Conservation (phyloP, 2,329 filamentous ascomycete species). For the Fonsecaea pedrosoi region DNA sequence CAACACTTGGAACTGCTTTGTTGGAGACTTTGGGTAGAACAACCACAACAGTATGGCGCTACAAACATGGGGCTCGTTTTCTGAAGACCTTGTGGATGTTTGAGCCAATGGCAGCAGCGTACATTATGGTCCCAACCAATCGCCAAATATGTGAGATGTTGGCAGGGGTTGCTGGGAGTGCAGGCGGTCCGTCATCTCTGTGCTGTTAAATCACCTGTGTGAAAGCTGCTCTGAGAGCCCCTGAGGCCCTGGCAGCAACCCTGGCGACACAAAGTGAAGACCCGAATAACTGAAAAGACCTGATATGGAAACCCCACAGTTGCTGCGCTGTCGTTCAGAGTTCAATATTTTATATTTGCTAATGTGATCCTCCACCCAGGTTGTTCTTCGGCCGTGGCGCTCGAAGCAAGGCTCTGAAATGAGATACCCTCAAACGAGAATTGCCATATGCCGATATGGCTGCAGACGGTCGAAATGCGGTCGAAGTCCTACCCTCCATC, state of each 20-base stretch:
- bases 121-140: constrained; percentile 24
- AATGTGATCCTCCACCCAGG: not conserved
- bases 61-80: constrained; percentile 36
- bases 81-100: constrained; percentile 16
- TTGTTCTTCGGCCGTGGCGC: not conserved
- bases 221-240: constrained; percentile 10
- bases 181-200: constrained; percentile 5
- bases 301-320: constrained; percentile 19
- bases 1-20: constrained; percentile 12
- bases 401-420: not conserved
- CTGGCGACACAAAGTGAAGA: constrained; percentile 34
- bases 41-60: constrained; percentile 23
- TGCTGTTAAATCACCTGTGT: constrained; percentile 2
- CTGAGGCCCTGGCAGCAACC: constrained; percentile 19
- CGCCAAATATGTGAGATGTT: not conserved
- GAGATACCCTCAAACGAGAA: not conserved
- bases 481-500: not conserved
- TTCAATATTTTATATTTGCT: not conserved
- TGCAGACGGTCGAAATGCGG: not conserved
- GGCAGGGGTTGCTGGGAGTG: constrained; percentile 25
- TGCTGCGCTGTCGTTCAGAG: not conserved
- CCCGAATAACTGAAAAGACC: constrained; percentile 37
- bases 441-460: not conserved
- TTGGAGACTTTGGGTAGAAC: constrained; percentile 34
- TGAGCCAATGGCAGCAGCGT: constrained; percentile 38